Conservation (phyloP, 2,329 filamentous ascomycete species). For the Venturia aucupariae region DNA sequence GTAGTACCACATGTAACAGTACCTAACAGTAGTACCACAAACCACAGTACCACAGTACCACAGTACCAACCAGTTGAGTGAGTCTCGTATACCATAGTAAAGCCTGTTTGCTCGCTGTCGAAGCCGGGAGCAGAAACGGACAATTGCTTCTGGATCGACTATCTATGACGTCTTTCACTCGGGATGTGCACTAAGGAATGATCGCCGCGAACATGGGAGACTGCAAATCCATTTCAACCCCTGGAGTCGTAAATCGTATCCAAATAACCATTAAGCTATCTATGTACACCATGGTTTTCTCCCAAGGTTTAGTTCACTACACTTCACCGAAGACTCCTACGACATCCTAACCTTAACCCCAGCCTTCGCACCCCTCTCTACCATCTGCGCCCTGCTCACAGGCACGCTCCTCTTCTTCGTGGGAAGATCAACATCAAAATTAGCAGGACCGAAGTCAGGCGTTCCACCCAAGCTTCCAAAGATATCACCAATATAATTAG, state of each 20-base stretch:
- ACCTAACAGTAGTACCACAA: no score
- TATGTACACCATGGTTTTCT: neutral
- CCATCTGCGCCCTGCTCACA: conserved; percentile 3
- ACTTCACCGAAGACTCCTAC: neutral
- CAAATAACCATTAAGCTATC: neutral
- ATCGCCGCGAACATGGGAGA: neutral
- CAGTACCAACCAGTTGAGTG: no score
- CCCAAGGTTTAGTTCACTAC: no score
- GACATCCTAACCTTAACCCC: neutral
- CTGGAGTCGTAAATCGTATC: neutral
- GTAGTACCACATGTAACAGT: no score
- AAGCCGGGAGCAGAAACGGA: neutral
- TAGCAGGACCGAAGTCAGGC: conserved; percentile 14
- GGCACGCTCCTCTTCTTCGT: neutral
- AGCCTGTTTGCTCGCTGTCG: neutral
- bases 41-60: no score
- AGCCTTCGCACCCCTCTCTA: neutral
- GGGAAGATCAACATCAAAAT: neutral
- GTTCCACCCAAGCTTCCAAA: conserved; percentile 14
- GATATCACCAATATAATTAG: conserved; percentile 63
- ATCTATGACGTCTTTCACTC: neutral
- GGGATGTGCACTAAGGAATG: no score
- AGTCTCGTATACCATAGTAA: neutral
- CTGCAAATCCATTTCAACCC: neutral
- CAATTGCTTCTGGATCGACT: neutral